These are phyloP conservation scores for Beauveria sp. DNA, from an alignment of 2,329 filamentous ascomycete species.

Conservation along the genomic window DNA sequence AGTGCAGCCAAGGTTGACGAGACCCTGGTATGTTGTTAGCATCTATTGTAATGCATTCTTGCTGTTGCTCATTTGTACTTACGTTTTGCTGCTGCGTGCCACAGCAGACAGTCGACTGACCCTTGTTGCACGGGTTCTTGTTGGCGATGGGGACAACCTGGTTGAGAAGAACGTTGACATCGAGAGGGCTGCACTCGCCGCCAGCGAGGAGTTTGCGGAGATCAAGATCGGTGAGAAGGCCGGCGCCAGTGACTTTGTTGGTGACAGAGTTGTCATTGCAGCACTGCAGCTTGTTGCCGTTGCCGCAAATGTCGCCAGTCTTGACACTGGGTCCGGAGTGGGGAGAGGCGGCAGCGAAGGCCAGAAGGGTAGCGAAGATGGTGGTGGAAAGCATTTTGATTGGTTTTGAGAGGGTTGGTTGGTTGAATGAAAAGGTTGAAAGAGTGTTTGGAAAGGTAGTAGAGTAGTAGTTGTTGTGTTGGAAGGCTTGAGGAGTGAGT, in stretches of 20 bases:
- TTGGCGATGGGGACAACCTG: not conserved
- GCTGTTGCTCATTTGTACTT: not conserved
- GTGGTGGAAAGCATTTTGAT: constrained; percentile 1
- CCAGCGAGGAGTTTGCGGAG: not conserved
- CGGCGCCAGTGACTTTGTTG: not conserved
- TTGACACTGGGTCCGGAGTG: not conserved
- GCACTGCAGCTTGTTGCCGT: not conserved
- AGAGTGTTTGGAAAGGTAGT: not conserved
- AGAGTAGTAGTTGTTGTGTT: not conserved
- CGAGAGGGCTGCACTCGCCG: not conserved
- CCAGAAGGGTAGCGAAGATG: not conserved
- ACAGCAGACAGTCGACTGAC: too few species aligned
- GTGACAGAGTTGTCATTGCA: not conserved
- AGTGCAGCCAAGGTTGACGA: constrained; percentile 4
- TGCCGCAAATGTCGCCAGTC: constrained; percentile 7
- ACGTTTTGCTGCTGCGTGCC: not conserved
- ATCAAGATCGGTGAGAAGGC: not conserved
- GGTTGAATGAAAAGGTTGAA: not conserved
- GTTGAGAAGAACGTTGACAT: not conserved
- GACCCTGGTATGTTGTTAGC: not conserved
- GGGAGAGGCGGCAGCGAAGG: not conserved
- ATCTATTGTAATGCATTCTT: too few species aligned
- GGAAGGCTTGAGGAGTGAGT: not conserved
- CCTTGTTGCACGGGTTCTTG: too few species aligned
- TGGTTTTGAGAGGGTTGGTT: not conserved